Percentiles rank a stretch among this genome's conserved stretches.
Evolutionary conservation across 1,284 basidiomycete genomes (phyloP).

Genomic region (Leccinum subrobustum): DNA sequence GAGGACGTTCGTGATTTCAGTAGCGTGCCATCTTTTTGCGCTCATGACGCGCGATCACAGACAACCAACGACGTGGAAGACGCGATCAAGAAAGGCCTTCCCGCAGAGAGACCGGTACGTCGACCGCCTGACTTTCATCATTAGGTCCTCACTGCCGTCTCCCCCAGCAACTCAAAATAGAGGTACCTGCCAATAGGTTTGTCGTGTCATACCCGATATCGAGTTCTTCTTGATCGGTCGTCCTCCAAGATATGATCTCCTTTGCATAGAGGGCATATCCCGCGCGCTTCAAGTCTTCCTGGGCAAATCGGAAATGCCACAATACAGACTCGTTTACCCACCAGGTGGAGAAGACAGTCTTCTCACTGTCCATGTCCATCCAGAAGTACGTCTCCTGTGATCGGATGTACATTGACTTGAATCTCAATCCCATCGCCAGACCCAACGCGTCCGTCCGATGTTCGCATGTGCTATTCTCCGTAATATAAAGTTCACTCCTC

Average conservation of each 20-base stretch:
- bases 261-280: conserved; percentile 96
- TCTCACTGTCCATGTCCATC: conserved; percentile 64
- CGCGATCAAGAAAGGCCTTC: conserved; percentile 77
- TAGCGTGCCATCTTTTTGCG: neutral
- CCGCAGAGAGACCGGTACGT: conserved; percentile 78
- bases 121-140: neutral
- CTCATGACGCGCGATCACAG: conserved; percentile 40
- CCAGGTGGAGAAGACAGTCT: conserved; percentile 62
- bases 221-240: neutral
- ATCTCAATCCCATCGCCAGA: conserved; percentile 42
- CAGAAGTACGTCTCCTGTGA: conserved; percentile 55
- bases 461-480: conserved; percentile 92
- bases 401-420: neutral
- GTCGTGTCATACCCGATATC: conserved; percentile 6
- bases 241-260: conserved; percentile 84
- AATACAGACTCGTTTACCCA: conserved; percentile 72
- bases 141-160: conserved; percentile 4
- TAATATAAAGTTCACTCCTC: conserved; percentile 84
- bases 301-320: conserved; percentile 65
- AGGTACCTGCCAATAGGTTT: conserved; percentile 93
- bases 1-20: conserved; percentile 77
- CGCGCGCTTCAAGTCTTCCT: conserved; percentile 88
- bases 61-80: conserved; percentile 89
- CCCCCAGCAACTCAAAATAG: conserved; percentile 93
- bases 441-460: conserved; percentile 81